phyloP scores from a whole-genome alignment of 179 eudicot genomes.

The Gypsophila paniculata region DNA sequence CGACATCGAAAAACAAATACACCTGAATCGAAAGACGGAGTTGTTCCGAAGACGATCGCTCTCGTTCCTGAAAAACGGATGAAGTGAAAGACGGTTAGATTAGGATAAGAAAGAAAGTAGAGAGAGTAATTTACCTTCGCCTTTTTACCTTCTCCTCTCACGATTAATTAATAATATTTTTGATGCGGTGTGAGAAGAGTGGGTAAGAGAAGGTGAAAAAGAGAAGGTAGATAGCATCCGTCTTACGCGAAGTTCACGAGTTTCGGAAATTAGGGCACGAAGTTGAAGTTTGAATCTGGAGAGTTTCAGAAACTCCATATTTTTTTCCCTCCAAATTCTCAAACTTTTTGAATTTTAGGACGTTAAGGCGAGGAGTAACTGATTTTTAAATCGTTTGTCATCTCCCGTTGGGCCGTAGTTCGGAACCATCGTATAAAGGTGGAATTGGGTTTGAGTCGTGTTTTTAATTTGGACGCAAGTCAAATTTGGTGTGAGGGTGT shows the following conservation, averaged over 20 bases:
- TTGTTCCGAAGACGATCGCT: constrained; percentile 38
- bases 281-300: constrained; percentile 53
- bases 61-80: constrained; percentile 38
- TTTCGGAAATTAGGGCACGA: constrained; percentile 45
- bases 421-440: not conserved
- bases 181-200: not conserved
- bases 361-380: not conserved
- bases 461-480: too few species aligned
- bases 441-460: too few species aligned
- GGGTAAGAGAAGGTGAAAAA: constrained; percentile 9
- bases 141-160: too few species aligned
- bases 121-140: not conserved
- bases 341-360: too few species aligned
- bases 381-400: not conserved
- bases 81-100: not conserved
- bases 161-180: too few species aligned
- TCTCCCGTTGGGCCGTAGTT: not conserved
- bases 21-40: constrained; percentile 42
- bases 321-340: constrained; percentile 36
- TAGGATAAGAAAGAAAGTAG: not conserved
- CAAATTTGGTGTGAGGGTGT: too few species aligned
- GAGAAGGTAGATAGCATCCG: too few species aligned
- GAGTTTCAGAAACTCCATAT: constrained; percentile 45
- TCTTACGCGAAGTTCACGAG: constrained; percentile 44
- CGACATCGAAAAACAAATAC: not conserved